A percentile compares a stretch with the other conserved stretches of the same genome.
phyloP scores from a whole-genome alignment of 129 eudicot species.

The Pseudognaphalium luteoalbum region DNA sequence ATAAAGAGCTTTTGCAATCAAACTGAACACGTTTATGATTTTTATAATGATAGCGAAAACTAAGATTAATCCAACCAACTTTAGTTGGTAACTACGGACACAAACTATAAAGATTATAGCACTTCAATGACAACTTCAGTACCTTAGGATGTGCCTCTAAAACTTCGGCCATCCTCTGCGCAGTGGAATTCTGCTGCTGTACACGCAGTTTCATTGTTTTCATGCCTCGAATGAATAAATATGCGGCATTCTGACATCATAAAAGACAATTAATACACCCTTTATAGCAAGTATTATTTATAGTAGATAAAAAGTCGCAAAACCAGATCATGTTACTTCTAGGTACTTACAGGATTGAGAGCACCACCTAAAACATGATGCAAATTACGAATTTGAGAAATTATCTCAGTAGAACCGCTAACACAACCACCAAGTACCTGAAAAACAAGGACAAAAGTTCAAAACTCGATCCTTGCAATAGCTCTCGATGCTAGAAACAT shows the following conservation, averaged over 20 bases:
- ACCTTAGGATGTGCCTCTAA: conserved; percentile 99
- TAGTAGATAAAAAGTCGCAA: background rate
- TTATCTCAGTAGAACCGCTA: conserved; percentile 70
- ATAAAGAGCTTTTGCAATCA: background rate
- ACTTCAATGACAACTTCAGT: conserved; percentile 17
- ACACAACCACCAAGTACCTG: conserved; percentile 89
- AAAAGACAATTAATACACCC: background rate
- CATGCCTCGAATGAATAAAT: conserved; percentile 81
- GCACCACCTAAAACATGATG: conserved; percentile 86
- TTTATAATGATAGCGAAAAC: background rate
- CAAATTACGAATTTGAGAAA: conserved; percentile 64
- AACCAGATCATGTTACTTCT: background rate
- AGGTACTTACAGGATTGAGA: conserved; percentile 67
- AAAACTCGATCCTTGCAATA: background rate
- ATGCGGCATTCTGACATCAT: conserved; percentile 72
- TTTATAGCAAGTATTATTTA: background rate
- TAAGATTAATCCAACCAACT: background rate
- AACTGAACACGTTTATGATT: background rate
- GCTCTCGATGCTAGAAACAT: background rate
- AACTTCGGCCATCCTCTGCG: conserved; percentile 88
- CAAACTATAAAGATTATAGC: background rate
- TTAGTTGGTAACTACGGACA: background rate
- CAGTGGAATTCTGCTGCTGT: conserved; percentile 90
- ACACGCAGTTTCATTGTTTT: conserved; percentile 93
- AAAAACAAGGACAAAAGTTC: conserved; percentile 7